These are phyloP conservation scores for Stephania yunnanensis DNA, from an alignment of 164 flowering plant genomes.

Conservation along the genomic window DNA sequence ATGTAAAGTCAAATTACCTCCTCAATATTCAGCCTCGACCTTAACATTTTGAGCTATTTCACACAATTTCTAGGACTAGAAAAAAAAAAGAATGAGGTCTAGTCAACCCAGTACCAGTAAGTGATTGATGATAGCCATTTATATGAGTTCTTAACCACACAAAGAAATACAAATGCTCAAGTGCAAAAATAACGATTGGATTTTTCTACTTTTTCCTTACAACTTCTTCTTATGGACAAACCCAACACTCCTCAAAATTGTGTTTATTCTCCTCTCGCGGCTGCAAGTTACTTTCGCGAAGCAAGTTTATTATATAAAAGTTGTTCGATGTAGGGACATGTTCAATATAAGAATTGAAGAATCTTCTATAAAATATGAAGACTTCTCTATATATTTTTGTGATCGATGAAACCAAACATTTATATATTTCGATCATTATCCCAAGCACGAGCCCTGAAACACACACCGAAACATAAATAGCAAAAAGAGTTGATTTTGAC, in stretches of 20 bases:
- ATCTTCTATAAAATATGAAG: not conserved
- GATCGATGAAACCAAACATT: not conserved
- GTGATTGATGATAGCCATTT: not conserved
- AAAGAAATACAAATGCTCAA: not conserved
- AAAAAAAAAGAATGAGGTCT: not conserved
- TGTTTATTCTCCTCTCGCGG: constrained; percentile 89
- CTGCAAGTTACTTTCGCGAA: constrained; percentile 92
- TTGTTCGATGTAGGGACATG: not conserved
- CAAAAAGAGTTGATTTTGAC: no score
- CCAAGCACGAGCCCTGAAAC: constrained; percentile 19
- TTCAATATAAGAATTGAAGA: not conserved
- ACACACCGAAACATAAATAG: not conserved
- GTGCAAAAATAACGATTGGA: not conserved
- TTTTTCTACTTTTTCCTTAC: not conserved
- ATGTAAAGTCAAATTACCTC: constrained; percentile 38
- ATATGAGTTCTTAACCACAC: not conserved
- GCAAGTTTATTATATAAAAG: constrained; percentile 42
- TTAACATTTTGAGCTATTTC: constrained; percentile 49
- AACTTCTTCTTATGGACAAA: constrained; percentile 12
- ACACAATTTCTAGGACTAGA: constrained; percentile 53
- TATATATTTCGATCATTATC: constrained; percentile 6
- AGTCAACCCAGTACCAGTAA: not conserved
- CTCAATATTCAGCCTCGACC: constrained; percentile 39
- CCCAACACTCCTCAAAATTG: constrained; percentile 94
- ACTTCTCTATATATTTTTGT: not conserved